phyloP scores from a whole-genome alignment of 257 asterid genomes.

The Striga asiatica region DNA sequence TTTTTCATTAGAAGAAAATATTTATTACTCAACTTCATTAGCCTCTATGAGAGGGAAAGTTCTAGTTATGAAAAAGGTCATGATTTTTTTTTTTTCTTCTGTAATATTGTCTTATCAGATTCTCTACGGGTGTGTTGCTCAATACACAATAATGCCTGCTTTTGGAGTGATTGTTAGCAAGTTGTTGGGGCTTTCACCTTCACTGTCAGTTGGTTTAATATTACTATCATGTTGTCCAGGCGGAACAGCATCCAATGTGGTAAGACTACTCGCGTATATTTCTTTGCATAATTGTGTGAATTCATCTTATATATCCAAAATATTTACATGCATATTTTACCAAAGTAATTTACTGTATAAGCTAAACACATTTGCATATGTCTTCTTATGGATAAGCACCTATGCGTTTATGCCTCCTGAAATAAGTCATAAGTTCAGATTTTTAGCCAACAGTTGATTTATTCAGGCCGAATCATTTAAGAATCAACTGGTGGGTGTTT shows the following conservation, averaged over 20 bases:
- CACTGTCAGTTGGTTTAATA: slow-evolving; percentile 73
- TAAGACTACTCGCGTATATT: slow-evolving; percentile 18
- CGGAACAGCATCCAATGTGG: slow-evolving; percentile 96
- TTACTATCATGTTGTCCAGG: slow-evolving; percentile 90
- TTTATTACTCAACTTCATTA: no score
- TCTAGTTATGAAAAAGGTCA: background rate
- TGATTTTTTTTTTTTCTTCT: background rate
- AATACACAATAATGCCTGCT: slow-evolving; percentile 74
- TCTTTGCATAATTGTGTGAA: background rate
- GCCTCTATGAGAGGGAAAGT: no score
- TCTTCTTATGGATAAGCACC: background rate
- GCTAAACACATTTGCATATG: background rate
- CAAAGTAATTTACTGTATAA: background rate
- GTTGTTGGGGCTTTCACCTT: slow-evolving; percentile 62
- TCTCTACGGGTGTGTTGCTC: slow-evolving; percentile 79
- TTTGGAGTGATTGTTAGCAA: slow-evolving; percentile 62
- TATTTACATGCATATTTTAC: background rate
- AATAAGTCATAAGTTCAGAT: background rate
- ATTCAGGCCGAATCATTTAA: background rate
- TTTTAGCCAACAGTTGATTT: slow-evolving; percentile 1
- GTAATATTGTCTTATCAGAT: slow-evolving; percentile 28
- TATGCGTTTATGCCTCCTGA: background rate
- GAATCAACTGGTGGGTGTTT: background rate
- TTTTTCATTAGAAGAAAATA: no score
- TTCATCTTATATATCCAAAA: background rate